Conservation (phyloP, 306 rosid genomes). For the Corylus americana region DNA sequence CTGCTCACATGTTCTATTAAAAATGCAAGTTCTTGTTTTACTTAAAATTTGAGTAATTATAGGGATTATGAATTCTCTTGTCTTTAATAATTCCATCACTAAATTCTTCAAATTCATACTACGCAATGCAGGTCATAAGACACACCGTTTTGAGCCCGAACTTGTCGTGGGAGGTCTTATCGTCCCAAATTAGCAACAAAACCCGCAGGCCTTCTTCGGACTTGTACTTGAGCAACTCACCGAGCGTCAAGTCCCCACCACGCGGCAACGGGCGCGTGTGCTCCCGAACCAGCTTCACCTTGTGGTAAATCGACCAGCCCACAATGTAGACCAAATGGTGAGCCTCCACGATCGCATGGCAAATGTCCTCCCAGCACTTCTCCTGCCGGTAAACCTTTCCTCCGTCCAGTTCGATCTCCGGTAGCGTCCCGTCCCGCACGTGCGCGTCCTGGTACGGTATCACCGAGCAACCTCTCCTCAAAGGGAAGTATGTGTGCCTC, state of each 20-base stretch:
- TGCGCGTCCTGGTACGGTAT: conserved; percentile 90
- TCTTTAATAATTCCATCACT: background rate
- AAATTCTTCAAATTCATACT: background rate
- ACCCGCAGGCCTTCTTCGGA: conserved; percentile 89
- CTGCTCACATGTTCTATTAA: no score
- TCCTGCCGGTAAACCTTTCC: conserved; percentile 47
- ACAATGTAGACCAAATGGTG: conserved; percentile 79
- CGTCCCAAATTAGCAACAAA: conserved; percentile 87
- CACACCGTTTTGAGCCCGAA: conserved; percentile 61
- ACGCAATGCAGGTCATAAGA: background rate
- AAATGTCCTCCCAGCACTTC: conserved; percentile 96
- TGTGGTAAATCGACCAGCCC: conserved; percentile 89
- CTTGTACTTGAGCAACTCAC: conserved; percentile 90
- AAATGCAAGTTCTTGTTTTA: no score
- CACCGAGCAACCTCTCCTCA: conserved; percentile 69
- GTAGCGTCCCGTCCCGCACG: conserved; percentile 36
- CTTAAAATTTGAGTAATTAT: no score
- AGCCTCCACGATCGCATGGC: conserved; percentile 84
- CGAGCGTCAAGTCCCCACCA: conserved; percentile 74
- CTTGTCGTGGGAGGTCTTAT: conserved; percentile 82
- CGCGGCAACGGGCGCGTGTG: conserved; percentile 54
- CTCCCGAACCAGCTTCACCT: conserved; percentile 77
- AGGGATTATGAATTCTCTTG: background rate
- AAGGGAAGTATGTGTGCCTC: conserved; percentile 70
- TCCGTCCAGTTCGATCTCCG: conserved; percentile 60